phyloP scores from a whole-genome alignment of 345 rosid species.

The Linum tenue region DNA sequence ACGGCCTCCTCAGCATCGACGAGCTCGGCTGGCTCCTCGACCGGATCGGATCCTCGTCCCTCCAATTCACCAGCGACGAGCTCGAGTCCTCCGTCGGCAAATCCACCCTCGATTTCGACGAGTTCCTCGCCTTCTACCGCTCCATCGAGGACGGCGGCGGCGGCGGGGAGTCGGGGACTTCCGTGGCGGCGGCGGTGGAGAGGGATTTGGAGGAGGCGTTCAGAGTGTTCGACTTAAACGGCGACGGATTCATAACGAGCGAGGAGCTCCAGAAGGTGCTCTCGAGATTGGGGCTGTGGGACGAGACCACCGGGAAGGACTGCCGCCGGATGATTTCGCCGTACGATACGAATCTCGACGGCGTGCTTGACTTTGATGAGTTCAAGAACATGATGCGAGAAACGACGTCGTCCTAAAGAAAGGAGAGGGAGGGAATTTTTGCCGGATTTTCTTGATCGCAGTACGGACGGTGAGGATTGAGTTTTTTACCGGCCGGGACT shows the following conservation, averaged over 20 bases:
- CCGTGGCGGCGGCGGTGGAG: neutral
- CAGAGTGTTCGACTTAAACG: conserved; percentile 20
- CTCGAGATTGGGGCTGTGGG: conserved; percentile 58
- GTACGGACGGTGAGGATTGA: too few relatives aligned
- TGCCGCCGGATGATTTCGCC: conserved; percentile 55
- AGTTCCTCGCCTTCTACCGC: conserved; percentile 2
- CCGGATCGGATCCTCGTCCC: too few relatives aligned
- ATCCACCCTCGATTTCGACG: conserved; percentile 39
- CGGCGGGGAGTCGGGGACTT: neutral
- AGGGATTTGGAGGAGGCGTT: conserved; percentile 24
- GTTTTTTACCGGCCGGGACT: too few relatives aligned
- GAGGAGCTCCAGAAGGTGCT: conserved; percentile 27
- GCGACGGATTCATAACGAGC: conserved; percentile 57
- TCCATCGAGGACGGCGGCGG: neutral
- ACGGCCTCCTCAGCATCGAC: too few relatives aligned
- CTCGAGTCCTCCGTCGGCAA: conserved; percentile 38
- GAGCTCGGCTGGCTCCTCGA: too few relatives aligned
- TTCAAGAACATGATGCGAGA: conserved; percentile 61
- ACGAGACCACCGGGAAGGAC: conserved; percentile 38
- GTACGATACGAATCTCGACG: conserved; percentile 61
- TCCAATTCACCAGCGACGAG: too few relatives aligned
- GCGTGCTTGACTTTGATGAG: conserved; percentile 65
- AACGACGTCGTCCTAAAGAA: too few relatives aligned
- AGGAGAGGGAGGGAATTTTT: too few relatives aligned
- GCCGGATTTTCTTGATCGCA: too few relatives aligned